Evolutionary conservation across 306 rosid genomes (phyloP).

Genomic region (Acacia melanoxylon): DNA sequence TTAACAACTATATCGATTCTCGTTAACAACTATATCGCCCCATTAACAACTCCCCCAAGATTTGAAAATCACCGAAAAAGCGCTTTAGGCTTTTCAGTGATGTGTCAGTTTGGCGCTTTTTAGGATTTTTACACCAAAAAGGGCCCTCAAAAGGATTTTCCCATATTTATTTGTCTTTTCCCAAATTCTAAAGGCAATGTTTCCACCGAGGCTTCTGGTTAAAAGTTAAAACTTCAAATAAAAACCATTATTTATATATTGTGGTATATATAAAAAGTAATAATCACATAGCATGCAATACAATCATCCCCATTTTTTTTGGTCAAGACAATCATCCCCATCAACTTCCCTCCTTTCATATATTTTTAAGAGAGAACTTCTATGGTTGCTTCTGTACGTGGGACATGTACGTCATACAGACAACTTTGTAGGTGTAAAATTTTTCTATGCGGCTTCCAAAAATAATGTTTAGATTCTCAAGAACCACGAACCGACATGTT

Average conservation of each 20-base stretch:
- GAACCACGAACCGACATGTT: neutral
- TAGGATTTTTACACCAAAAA: too few species aligned
- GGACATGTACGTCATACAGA: neutral
- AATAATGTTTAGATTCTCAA: conserved; percentile 27
- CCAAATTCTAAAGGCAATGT: neutral
- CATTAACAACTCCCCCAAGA: too few species aligned
- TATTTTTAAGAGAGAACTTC: neutral
- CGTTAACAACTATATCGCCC: too few species aligned
- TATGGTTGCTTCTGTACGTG: neutral
- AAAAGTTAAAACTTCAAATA: neutral
- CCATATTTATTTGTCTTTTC: too few species aligned
- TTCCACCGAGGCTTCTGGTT: neutral
- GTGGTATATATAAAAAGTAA: neutral
- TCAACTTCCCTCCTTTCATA: neutral
- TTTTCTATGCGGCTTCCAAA: neutral
- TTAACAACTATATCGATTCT: too few species aligned
- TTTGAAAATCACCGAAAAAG: too few species aligned
- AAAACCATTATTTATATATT: neutral
- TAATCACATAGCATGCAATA: neutral
- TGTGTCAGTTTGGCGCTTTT: too few species aligned
- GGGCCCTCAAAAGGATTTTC: too few species aligned
- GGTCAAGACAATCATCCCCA: too few species aligned
- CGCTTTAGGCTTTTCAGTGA: too few species aligned
- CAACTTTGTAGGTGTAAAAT: neutral
- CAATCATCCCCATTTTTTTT: too few species aligned